Conservation (phyloP, 2,329 filamentous ascomycete species). For the Ophiostoma australiae region DNA sequence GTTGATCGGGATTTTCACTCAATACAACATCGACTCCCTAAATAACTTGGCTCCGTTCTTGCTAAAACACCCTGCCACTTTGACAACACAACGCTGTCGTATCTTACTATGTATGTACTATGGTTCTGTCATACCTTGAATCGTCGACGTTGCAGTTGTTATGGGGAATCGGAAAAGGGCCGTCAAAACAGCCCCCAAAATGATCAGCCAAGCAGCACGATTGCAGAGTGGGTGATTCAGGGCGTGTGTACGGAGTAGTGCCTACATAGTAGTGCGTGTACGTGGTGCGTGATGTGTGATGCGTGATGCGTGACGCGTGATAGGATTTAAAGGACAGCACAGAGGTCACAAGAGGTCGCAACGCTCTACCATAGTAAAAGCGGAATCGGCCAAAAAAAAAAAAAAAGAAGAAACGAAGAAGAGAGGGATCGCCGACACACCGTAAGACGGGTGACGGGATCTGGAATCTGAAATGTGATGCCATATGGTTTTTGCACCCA, state of each 20-base stretch:
- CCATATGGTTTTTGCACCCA: neutral
- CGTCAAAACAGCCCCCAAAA: neutral
- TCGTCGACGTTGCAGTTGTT: neutral
- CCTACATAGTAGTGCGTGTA: too few species aligned
- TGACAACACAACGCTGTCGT: too few species aligned
- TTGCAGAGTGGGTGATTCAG: neutral
- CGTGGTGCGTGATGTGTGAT: too few species aligned
- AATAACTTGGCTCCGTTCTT: neutral
- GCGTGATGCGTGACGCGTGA: neutral
- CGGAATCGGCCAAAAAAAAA: neutral
- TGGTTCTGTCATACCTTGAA: too few species aligned
- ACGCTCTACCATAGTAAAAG: too few species aligned
- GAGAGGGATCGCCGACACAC: neutral
- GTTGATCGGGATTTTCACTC: constrained; percentile 6
- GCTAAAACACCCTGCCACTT: neutral
- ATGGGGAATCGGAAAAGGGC: neutral
- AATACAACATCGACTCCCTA: neutral
- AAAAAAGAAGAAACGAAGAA: neutral
- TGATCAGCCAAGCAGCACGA: neutral
- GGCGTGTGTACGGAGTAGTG: too few species aligned
- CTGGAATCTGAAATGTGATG: neutral
- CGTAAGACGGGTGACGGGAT: neutral
- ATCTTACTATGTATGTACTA: too few species aligned
- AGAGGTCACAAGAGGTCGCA: neutral
- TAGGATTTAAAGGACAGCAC: neutral